Conservation (phyloP, 202 grass and related monocot species). For the Panicum virgatum region DNA sequence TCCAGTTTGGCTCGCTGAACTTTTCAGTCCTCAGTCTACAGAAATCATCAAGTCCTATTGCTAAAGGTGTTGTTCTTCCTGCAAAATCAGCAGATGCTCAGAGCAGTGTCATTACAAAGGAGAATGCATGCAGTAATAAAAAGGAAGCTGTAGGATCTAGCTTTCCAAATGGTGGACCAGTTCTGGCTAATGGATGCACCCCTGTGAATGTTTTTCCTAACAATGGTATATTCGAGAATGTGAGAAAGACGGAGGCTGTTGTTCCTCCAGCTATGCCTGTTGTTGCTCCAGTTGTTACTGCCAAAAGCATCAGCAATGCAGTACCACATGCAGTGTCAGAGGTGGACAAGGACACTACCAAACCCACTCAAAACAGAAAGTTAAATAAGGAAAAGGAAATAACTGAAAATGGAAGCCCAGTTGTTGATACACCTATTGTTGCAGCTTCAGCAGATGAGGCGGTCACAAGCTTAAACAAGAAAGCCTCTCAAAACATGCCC, state of each 20-base stretch:
- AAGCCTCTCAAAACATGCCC: conserved; percentile 37
- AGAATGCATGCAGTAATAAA: conserved; percentile 26
- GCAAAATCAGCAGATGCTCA: conserved; percentile 37
- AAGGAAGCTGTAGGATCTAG: conserved; percentile 31
- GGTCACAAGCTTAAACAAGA: conserved; percentile 44
- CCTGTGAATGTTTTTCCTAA: conserved; percentile 27
- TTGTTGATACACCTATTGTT: conserved; percentile 33
- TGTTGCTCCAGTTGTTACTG: background rate
- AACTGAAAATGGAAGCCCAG: conserved; percentile 43
- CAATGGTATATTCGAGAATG: conserved; percentile 38
- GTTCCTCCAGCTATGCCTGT: conserved; percentile 32
- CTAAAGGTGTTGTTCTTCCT: conserved; percentile 39
- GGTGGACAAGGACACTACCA: conserved; percentile 29
- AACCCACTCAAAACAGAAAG: conserved; percentile 27
- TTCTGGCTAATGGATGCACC: conserved; percentile 54
- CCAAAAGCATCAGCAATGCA: conserved; percentile 30
- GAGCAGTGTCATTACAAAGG: conserved; percentile 28
- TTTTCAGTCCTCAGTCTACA: conserved; percentile 52
- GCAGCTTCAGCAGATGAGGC: conserved; percentile 39
- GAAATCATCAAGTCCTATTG: conserved; percentile 31
- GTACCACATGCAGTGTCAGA: conserved; percentile 9
- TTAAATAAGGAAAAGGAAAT: conserved; percentile 34
- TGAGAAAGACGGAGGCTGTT: conserved; percentile 18
- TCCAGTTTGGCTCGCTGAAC: conserved; percentile 78
- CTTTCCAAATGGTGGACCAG: conserved; percentile 41